Evolutionary conservation across 108 stramenopile species (phyloP), one percentile per base, ranked within the genome.

Genomic region (Pseudonitzschia pungens): DNA sequence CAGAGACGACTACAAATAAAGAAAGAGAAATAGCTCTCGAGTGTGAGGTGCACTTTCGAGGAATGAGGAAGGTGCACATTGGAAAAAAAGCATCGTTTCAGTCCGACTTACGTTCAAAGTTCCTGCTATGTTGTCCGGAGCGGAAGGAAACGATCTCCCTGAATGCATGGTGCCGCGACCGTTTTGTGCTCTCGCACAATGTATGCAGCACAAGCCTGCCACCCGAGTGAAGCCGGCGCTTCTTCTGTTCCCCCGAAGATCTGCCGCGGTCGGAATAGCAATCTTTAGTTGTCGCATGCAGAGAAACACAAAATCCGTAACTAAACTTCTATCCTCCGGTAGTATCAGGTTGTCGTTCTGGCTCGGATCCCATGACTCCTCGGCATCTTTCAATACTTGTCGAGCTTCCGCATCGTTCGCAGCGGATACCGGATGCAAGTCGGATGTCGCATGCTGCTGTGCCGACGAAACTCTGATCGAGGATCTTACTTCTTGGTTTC

Each of bases 251-350:
- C 70, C 48, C 16, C 45, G 66, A 60, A 79, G 74, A 42, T 86
- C 85, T 29, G 43, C n/a, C 0, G 43, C 33, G 8, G 59, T 84
- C 42, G 83, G 83, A 36, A 75, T 26, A 36, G 78, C 78, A 28
- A 74, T 53, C 59, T 76, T 84, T 26, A 84, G 60, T 45, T 84
- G 82, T 12, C 82, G 75, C 79, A 84, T 77, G 31, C 78, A 80
- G 45, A 87, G 68, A 72, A 84, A 84, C 15, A 87, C 76, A 68
- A 77, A 87, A 52, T 87, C 84, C 26, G 87, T 78, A 0, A 85
- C 72, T 48, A 84, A 54, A 40, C 64, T 40, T 42, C 81, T 68
- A 56, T 82, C 83, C 15, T 77, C 74, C 15, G 75, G 78, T 50
- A 62, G 24, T 40, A 84, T 75, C n/a, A 83, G 42, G 28, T 64